phyloP scores from a whole-genome alignment of 2,329 filamentous ascomycete species.

The Rhexocercosporidium sp. region DNA sequence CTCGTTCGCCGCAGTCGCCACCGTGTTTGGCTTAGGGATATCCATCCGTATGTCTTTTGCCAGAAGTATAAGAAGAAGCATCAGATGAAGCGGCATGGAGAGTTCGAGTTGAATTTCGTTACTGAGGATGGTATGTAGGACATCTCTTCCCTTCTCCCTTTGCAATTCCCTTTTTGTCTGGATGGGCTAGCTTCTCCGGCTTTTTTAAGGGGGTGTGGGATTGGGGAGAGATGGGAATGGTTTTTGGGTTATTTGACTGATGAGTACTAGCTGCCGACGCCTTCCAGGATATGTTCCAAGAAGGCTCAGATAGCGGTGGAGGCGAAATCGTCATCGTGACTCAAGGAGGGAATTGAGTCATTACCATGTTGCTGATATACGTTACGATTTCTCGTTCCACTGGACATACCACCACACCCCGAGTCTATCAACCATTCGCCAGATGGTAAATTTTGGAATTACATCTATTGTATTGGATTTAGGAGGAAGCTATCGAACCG shows the following conservation, averaged over 20 bases:
- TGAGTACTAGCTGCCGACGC: constrained; percentile 29
- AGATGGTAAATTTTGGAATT: too few species aligned
- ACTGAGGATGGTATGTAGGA: constrained; percentile 34
- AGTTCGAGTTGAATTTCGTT: constrained; percentile 42
- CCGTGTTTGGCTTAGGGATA: constrained; percentile 56
- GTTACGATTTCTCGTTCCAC: too few species aligned
- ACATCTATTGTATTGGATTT: too few species aligned
- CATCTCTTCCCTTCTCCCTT: not conserved
- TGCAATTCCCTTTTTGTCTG: not conserved
- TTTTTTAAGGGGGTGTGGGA: too few species aligned
- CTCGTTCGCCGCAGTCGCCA: constrained; percentile 53
- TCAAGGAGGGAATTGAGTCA: constrained; percentile 6
- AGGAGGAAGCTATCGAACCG: not conserved
- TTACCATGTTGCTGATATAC: not conserved
- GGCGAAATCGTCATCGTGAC: not conserved
- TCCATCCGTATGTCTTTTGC: constrained; percentile 65
- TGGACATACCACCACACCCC: too few species aligned
- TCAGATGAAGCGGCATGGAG: constrained; percentile 49
- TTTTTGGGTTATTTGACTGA: not conserved
- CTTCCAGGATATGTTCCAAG: constrained; percentile 33
- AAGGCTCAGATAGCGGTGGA: constrained; percentile 11
- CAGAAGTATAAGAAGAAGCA: constrained; percentile 59
- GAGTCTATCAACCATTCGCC: too few species aligned
- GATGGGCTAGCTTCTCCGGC: too few species aligned
- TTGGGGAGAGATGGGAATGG: too few species aligned